Evolutionary conservation across 2,329 filamentous ascomycete species (phyloP), one percentile per base, ranked within the genome.

Genomic region (Cladosporium sp.): DNA sequence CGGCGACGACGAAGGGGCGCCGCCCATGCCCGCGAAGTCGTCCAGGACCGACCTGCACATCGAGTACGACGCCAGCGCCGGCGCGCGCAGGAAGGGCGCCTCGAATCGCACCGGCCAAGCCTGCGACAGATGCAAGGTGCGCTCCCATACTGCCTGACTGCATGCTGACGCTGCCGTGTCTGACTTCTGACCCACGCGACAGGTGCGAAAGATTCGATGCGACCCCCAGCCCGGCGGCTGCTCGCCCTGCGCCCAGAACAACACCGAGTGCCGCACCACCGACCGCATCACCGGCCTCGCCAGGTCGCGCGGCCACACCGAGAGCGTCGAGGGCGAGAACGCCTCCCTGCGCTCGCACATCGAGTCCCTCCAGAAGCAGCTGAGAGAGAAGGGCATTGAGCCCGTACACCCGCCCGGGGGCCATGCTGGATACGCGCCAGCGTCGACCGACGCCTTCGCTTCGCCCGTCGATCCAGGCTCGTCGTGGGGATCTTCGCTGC

Each of bases 141-240:
- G 77, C 63, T 6, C 19, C n/a, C 13, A n/a, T n/a, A 40, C 19
- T 43, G 22, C 22, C 22, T 28, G 22, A 28, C 22, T 28, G 22
- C 22, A 45, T 45, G 41, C 32, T 45, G 18, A 22, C 10, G 42
- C 16, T 18, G 22, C 18, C 28, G 13, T n/a, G 16, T 31, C 45
- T 9, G 11, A 38, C 10, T 28, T 51, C 46, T 46, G 35, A 52
- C 28, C 55, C 32, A 13, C 37, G n/a, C 46, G 16, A 54, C 63
- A 89, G 86, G 77, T 89, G 54, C 83, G 89, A 61, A 95, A 95
- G 72, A 95, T 95, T 63, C 83, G 87, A 66, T 95, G 89, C 76
- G 89, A 95, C 73, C 85, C 84, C 50, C 77, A 86, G 38, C 82
- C 86, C 32, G 85, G 87, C 59, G 89, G 88, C 57, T 95, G 89